Evolutionary conservation across 768 basidiomycete genomes (phyloP), one percentile per base, ranked within the genome.

Genomic region (Phanerochaete sordida): DNA sequence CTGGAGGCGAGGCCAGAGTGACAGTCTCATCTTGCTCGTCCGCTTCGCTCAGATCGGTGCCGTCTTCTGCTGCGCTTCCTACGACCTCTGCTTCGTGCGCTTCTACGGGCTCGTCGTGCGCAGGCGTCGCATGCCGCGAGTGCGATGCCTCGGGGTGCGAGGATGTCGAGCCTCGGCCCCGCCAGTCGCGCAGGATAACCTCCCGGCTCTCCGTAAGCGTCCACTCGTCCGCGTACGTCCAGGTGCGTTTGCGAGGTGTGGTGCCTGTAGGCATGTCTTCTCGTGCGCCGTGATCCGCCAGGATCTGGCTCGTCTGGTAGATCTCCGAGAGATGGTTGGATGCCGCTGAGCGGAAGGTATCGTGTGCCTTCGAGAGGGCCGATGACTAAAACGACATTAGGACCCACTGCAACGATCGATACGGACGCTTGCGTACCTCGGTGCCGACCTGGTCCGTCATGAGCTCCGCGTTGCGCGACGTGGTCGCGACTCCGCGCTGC

Each of bases 191-290:
- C 49, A 95, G 65, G 28, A 94, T 71, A 6, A 77, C 75, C 3
- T 87, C 83, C 27, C 92, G 82, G 58, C 74, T 78, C 61, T 82
- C 76, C 6, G 90, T 91, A 59, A 90, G 73, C 44, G 84, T 80
- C 90, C 92, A 93, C 52, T 83, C 73, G 63, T 89, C 87, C 6
- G 79, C 77, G 61, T 87, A 87, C 61, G 87, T 76, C 85, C 88
- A 89, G 30, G 73, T 72, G 31, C 89, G 85, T 76, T 91, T 93
- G 48, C 83, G 84, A 35, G 93, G 93, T 2, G 92, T 94, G 56
- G 74, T 74, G 5, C 92, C 92, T 15, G 87, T 90, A 1, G 88
- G 74, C 23, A 74, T 68, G 66, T 93, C 92, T 57, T 84, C 83
- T 58, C 75, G 80, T 8, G 81, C 76, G 9, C 86, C 90, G 57